These are phyloP conservation scores for Dothiorella sarmentorum DNA, from an alignment of 2,329 filamentous ascomycete genomes.

Conservation along the genomic window DNA sequence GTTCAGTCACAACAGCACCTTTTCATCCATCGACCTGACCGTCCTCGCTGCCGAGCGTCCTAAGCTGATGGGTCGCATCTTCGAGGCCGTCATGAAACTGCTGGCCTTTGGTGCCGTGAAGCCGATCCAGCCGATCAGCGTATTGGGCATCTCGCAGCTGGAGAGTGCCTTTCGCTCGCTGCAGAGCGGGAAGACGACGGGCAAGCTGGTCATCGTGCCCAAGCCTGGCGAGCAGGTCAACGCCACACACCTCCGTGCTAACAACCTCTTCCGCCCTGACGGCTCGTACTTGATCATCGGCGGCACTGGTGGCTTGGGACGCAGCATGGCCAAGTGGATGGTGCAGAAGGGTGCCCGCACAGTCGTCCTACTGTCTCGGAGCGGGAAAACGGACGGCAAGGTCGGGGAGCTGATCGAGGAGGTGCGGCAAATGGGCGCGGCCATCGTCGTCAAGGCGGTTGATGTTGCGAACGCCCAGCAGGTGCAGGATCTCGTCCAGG, in stretches of 20 bases:
- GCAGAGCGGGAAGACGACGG: constrained; percentile 20
- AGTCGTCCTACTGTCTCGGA: constrained; percentile 26
- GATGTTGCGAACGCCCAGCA: constrained; percentile 10
- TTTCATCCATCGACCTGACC: constrained; percentile 11
- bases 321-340: constrained; percentile 29
- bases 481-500: neutral
- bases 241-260: neutral
- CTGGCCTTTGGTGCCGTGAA: constrained; percentile 2
- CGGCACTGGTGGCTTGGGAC: constrained; percentile 29
- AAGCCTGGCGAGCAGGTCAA: constrained; percentile 24
- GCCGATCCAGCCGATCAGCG: constrained; percentile 11
- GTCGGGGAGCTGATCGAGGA: neutral
- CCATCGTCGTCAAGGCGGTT: constrained; percentile 6
- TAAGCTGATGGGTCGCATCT: neutral
- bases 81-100: constrained; percentile 15
- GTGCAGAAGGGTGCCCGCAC: constrained; percentile 25
- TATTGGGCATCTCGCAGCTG: constrained; percentile 22
- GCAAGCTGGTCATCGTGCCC: constrained; percentile 24
- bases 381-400: constrained; percentile 5
- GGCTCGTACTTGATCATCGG: constrained; percentile 30
- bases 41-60: constrained; percentile 3
- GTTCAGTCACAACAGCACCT: constrained; percentile 22
- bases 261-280: constrained; percentile 20
- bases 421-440: neutral
- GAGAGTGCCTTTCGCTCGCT: constrained; percentile 23